A percentile compares a stretch with the other conserved stretches of the same genome.
Evolutionary conservation across 306 rosid genomes (phyloP).

Genomic region (Gillenia trifoliata): DNA sequence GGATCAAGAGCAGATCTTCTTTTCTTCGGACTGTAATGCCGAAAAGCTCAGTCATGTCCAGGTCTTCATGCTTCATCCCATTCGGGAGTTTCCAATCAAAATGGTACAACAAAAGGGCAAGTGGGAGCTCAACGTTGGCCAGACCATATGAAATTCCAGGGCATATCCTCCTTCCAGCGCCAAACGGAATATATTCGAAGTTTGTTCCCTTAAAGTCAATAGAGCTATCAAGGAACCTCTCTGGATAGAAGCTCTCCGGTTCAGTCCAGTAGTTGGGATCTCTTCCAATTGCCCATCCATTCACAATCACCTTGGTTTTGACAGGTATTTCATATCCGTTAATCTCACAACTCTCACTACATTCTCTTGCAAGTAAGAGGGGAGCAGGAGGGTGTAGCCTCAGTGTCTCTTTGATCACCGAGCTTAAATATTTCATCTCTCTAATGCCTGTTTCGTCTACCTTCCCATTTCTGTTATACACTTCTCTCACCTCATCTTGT

Average conservation of each 20-base stretch:
- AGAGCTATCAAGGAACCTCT: not conserved
- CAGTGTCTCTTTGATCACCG: constrained; percentile 27
- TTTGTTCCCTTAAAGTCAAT: not conserved
- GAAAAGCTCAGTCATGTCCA: constrained; percentile 2
- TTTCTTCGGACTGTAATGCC: not conserved
- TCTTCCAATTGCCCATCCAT: constrained; percentile 22
- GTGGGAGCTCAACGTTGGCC: not conserved
- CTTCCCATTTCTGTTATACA: constrained; percentile 15
- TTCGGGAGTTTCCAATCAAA: not conserved
- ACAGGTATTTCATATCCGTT: not conserved
- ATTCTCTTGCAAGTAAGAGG: constrained; percentile 36
- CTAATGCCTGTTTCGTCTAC: constrained; percentile 16
- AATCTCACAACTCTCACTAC: constrained; percentile 19
- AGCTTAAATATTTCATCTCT: constrained; percentile 24
- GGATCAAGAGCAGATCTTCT: not conserved
- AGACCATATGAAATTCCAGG: not conserved
- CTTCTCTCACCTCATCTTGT: constrained; percentile 34
- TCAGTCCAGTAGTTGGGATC: not conserved
- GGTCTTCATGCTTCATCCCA: constrained; percentile 4
- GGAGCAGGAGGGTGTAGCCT: constrained; percentile 30
- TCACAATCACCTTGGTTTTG: not conserved
- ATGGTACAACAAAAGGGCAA: not conserved
- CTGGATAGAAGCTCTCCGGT: not conserved
- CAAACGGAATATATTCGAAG: not conserved
- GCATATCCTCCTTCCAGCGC: constrained; percentile 2